These are phyloP conservation scores for Cinnamomum micranthum DNA, from an alignment of 164 flowering plant genomes.

Conservation along the genomic window DNA sequence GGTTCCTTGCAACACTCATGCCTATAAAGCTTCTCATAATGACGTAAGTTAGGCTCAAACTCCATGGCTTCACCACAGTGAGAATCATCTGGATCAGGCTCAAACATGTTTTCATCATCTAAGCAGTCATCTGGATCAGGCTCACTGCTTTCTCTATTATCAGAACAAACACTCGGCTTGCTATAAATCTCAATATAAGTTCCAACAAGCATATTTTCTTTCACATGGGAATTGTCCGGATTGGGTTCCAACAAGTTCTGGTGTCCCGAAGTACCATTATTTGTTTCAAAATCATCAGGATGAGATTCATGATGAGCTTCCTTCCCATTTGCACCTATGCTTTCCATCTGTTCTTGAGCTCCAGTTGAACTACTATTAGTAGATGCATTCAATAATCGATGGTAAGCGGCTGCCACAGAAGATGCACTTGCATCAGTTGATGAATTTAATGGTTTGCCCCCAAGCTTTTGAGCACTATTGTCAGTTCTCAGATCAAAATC, in stretches of 20 bases:
- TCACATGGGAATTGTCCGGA: slow-evolving; percentile 6
- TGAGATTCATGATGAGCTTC: slow-evolving; percentile 29
- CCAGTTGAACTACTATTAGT: slow-evolving; percentile 4
- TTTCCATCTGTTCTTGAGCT: background rate
- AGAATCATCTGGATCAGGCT: slow-evolving; percentile 45
- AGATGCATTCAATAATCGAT: slow-evolving; percentile 39
- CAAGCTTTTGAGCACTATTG: slow-evolving; percentile 58
- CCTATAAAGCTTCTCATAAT: slow-evolving; percentile 4
- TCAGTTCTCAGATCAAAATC: slow-evolving; percentile 28
- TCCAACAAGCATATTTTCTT: slow-evolving; percentile 9
- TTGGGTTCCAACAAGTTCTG: slow-evolving; percentile 12
- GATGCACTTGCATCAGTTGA: slow-evolving; percentile 63
- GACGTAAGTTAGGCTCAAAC: slow-evolving; percentile 16
- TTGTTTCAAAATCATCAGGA: slow-evolving; percentile 33
- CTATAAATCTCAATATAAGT: background rate
- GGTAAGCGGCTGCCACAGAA: slow-evolving; percentile 84
- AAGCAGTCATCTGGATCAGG: background rate
- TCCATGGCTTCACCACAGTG: slow-evolving; percentile 20
- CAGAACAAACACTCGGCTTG: background rate
- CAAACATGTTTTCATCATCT: slow-evolving; percentile 11
- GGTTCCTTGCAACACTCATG: slow-evolving; percentile 23
- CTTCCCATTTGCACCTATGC: slow-evolving; percentile 15
- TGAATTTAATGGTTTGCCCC: slow-evolving; percentile 47
- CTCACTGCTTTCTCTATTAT: slow-evolving; percentile 4
- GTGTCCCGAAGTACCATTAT: background rate